Base-by-base conservation (phyloP, 805 yeast genomes). In the Huiozyma naganishii region DNA sequence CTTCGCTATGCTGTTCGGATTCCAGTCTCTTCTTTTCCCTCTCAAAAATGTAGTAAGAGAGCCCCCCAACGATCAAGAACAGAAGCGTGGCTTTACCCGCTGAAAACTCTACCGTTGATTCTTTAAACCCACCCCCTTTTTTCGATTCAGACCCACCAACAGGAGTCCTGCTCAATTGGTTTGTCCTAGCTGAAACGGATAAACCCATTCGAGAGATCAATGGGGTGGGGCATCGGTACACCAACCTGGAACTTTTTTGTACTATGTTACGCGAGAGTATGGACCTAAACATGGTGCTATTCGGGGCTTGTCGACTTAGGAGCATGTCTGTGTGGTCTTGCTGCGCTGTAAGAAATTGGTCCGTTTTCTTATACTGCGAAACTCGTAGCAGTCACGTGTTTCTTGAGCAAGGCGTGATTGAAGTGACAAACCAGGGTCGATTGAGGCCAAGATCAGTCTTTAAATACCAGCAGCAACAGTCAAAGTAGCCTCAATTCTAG, bases 11-110 rank as follows among this genome's bases (percentile, higher is more conserved):
- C 52, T 77, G 80, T 56, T 84, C 83, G 28, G 79, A 69, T 50
- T 79, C 76, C 38, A 89, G 58, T 61, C 86, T 77, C 59, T 77
- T 76, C 70, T 87, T 89, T 58, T 90, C 95, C 41, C 68, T 68
- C 40, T 74, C 71, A 65, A 90, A 89, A 63, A 78, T 77, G 58
- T 69, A 80, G 11, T 86, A 82, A 45, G 83, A 65, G 0, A 73
- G 81, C 27, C 81, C 81, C 28, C 96, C 97, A 13, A 78, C 79
- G 0, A 71, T 68, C 2, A 83, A 45, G 58, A 89, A 74, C 28
- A 87, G 57, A 1, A 77, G 63, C 12, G 84, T 78, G 1, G 95
- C 88, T 56, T 83, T 84, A 94, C 97, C 87, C 7, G 88, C 73
- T 8, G 90, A 76, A 64, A 81, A 82, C 55, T 85, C 94, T 44